A percentile compares a stretch with the other conserved stretches of the same genome.
Evolutionary conservation across 495 filamentous ascomycete genomes (phyloP).

Genomic region (Daldinia concentrica): DNA sequence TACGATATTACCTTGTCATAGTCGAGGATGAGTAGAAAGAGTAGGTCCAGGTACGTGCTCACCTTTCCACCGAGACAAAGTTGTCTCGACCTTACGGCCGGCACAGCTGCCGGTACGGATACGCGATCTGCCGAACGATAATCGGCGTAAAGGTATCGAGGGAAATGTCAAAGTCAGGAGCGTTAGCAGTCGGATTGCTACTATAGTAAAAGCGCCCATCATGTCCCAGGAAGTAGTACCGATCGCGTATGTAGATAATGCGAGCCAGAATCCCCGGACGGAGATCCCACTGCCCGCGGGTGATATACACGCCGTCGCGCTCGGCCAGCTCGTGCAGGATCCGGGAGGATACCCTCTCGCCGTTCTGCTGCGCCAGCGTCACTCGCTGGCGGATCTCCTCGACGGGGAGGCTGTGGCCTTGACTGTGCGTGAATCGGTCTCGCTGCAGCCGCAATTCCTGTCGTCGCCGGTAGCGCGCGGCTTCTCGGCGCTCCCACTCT

Average conservation of each 20-base stretch:
- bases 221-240: slow-evolving; percentile 23
- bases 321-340: slow-evolving; percentile 11
- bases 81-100: neutral
- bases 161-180: neutral
- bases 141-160: slow-evolving; percentile 18
- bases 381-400: neutral
- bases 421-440: neutral
- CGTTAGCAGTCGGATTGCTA: neutral
- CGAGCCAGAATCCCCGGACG: neutral
- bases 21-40: neutral
- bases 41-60: neutral
- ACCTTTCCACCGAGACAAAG: neutral
- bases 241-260: neutral
- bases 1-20: neutral
- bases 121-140: neutral
- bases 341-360: neutral
- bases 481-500: neutral
- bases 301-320: slow-evolving; percentile 18
- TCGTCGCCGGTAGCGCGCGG: neutral
- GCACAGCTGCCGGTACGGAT: slow-evolving; percentile 30
- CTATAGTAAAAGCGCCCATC: slow-evolving; percentile 16
- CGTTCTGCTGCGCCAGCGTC: neutral
- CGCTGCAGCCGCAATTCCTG: neutral
- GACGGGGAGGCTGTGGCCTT: neutral
- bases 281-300: neutral